Conservation (phyloP, 108 stramenopile species). For the Skeletonema potamos region DNA sequence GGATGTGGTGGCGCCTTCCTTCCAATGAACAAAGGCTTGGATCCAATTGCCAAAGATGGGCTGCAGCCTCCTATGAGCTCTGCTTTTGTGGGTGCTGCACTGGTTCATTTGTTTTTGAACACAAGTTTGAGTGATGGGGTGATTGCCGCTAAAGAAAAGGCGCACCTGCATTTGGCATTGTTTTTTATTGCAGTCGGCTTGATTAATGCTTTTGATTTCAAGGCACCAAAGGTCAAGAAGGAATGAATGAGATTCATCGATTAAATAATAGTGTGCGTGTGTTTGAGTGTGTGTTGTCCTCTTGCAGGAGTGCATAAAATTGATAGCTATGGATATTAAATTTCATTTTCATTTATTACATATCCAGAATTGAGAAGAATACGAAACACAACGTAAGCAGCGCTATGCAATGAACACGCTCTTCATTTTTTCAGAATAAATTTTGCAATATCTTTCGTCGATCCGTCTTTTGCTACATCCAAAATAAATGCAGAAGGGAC, state of each 20-base stretch:
- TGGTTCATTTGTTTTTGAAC: constrained; percentile 72
- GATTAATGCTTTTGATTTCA: constrained; percentile 33
- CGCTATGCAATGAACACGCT: background rate
- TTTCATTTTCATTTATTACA: background rate
- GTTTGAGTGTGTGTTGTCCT: background rate
- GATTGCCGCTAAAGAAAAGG: constrained; percentile 63
- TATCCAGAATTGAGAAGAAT: background rate
- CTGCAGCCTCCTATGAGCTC: constrained; percentile 75
- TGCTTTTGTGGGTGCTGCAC: constrained; percentile 74
- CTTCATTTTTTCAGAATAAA: constrained; percentile 2
- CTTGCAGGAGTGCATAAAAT: background rate
- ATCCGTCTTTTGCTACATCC: constrained; percentile 23
- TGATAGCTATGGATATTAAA: background rate
- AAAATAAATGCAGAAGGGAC: constrained; percentile 33
- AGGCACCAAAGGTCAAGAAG: constrained; percentile 32
- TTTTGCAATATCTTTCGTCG: constrained; percentile 26
- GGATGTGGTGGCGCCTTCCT: constrained; percentile 91
- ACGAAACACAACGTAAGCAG: background rate
- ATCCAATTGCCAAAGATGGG: constrained; percentile 74
- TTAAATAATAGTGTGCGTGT: background rate
- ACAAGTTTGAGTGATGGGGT: constrained; percentile 69
- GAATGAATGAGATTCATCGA: constrained; percentile 7
- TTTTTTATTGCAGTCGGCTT: constrained; percentile 73
- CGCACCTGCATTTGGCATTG: constrained; percentile 64
- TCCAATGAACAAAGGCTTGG: constrained; percentile 86